phyloP scores from a whole-genome alignment of 495 filamentous ascomycete genomes.

The Ascodesmis nigricans region DNA sequence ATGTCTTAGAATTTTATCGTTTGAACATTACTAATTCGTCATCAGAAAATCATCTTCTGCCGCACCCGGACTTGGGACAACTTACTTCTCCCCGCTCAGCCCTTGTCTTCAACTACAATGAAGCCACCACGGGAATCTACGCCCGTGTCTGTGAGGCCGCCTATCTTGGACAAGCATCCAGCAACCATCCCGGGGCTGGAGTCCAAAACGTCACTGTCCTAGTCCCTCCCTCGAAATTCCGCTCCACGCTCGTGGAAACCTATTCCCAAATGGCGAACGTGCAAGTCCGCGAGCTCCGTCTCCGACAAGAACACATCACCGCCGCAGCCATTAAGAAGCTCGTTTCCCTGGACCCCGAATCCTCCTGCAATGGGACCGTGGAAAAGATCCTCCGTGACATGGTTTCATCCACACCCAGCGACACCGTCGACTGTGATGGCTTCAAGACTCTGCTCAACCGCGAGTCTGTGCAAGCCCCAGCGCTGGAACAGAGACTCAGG shows the following conservation, averaged over 20 bases:
- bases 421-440: slow-evolving; percentile 30
- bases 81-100: slow-evolving; percentile 35
- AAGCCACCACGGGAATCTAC: slow-evolving; percentile 32
- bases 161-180: slow-evolving; percentile 27
- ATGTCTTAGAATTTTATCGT: no score
- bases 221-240: slow-evolving; percentile 38
- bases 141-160: slow-evolving; percentile 45
- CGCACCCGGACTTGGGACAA: slow-evolving; percentile 21
- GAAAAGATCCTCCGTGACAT: slow-evolving; percentile 39
- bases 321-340: slow-evolving; percentile 42
- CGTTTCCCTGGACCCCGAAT: slow-evolving; percentile 36
- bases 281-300: slow-evolving; percentile 30
- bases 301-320: slow-evolving; percentile 38
- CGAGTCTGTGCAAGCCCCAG: slow-evolving; percentile 26
- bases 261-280: slow-evolving; percentile 28
- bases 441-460: slow-evolving; percentile 26
- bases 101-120: slow-evolving; percentile 49
- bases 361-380: slow-evolving; percentile 35
- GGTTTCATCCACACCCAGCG: slow-evolving; percentile 10
- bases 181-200: not conserved
- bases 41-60: slow-evolving; percentile 37
- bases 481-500: slow-evolving; percentile 34
- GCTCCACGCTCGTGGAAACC: slow-evolving; percentile 26
- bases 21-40: no score
- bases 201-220: slow-evolving; percentile 37